A percentile compares a stretch with the other conserved stretches of the same genome.
These are phyloP conservation scores for Ulvella scutata DNA, from an alignment of 139 green algal genomes.

Conservation along the genomic window DNA sequence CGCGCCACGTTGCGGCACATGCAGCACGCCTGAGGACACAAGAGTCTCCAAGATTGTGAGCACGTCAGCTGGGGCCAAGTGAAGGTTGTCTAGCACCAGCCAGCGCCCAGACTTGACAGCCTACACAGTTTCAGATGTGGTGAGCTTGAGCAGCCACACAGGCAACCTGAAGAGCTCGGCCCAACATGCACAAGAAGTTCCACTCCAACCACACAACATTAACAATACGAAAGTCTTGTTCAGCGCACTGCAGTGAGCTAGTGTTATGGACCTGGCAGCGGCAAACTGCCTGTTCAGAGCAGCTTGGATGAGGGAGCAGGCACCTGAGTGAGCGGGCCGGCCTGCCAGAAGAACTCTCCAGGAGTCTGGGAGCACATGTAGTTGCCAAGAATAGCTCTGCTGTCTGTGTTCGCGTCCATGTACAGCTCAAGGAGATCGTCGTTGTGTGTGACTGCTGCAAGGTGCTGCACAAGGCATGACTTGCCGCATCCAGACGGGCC, in stretches of 20 bases:
- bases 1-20: slow-evolving; percentile 51
- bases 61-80: slow-evolving; percentile 81
- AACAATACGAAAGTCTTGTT: too few relatives aligned
- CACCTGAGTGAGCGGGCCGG: slow-evolving; percentile 72
- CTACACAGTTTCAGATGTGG: slow-evolving; percentile 8
- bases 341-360: slow-evolving; percentile 91
- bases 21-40: slow-evolving; percentile 40
- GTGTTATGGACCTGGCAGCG: too few relatives aligned
- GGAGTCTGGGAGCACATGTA: slow-evolving; percentile 81
- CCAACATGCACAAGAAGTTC: neutral
- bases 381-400: slow-evolving; percentile 80
- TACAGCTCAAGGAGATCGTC: slow-evolving; percentile 35
- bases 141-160: neutral
- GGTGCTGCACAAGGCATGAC: slow-evolving; percentile 53
- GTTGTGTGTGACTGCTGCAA: slow-evolving; percentile 64
- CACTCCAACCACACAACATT: neutral
- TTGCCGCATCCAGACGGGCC: slow-evolving; percentile 57
- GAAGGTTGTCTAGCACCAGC: slow-evolving; percentile 89
- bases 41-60: slow-evolving; percentile 73
- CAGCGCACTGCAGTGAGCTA: too few relatives aligned
- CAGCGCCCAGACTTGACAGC: slow-evolving; percentile 72
- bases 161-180: neutral
- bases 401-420: slow-evolving; percentile 92
- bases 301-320: too few relatives aligned
- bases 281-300: too few relatives aligned